Evolutionary conservation across 306 rosid genomes (phyloP).

Genomic region (Clitoria ternatea): DNA sequence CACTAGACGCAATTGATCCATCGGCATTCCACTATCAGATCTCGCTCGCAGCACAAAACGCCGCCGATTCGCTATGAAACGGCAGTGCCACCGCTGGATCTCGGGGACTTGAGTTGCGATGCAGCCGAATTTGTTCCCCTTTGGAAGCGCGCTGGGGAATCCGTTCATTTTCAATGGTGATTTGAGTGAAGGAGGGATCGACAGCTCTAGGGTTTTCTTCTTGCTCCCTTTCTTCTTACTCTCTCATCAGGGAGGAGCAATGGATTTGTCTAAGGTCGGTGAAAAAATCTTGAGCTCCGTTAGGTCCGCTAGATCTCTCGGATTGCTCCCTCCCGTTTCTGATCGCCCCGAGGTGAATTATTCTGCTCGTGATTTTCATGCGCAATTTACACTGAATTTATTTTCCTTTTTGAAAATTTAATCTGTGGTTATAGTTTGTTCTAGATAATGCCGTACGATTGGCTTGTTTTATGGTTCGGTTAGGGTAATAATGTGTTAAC

Average conservation of each 20-base stretch:
- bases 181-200: conserved; percentile 77
- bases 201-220: conserved; percentile 75
- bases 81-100: conserved; percentile 30
- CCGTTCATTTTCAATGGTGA: conserved; percentile 74
- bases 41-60: not conserved
- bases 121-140: conserved; percentile 91
- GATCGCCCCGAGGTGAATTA: conserved; percentile 93
- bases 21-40: conserved; percentile 12
- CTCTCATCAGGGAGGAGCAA: conserved; percentile 87
- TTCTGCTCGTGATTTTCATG: not conserved
- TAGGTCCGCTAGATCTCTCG: conserved; percentile 93
- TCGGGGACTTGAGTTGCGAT: conserved; percentile 62
- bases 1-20: not conserved
- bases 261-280: conserved; percentile 96
- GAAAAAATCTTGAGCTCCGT: conserved; percentile 97
- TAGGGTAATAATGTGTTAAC: conserved; percentile 2
- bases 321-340: conserved; percentile 75
- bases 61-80: conserved; percentile 15
- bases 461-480: conserved; percentile 11
- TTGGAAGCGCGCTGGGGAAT: conserved; percentile 72
- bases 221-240: conserved; percentile 79
- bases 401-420: not conserved
- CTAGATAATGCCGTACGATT: conserved; percentile 17
- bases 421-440: not conserved
- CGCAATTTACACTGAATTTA: not conserved